These are phyloP conservation scores for Candida sphagnicola DNA, from an alignment of 805 yeast species.

Conservation along the genomic window DNA sequence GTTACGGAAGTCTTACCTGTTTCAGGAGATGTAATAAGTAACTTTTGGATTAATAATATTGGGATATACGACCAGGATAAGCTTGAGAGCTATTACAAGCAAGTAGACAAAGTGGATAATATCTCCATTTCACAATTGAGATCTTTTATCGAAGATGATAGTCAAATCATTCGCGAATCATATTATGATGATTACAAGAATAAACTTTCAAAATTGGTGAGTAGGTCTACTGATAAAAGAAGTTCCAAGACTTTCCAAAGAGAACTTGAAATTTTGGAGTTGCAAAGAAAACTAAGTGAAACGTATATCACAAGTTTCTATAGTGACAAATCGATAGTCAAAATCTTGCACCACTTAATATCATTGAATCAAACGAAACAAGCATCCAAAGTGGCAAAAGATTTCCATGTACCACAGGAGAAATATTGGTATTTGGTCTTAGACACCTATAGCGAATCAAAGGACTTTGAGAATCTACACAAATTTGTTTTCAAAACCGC, in stretches of 20 bases:
- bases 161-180: constrained; percentile 10
- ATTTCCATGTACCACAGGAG: constrained; percentile 25
- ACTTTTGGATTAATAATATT: constrained; percentile 32
- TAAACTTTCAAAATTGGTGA: constrained; percentile 17
- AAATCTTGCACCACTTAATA: constrained; percentile 24
- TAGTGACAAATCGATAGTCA: constrained; percentile 20
- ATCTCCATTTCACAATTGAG: constrained; percentile 16
- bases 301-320: constrained; percentile 30
- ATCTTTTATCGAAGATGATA: constrained; percentile 12
- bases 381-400: constrained; percentile 26
- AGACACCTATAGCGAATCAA: constrained; percentile 21
- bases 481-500: constrained; percentile 22
- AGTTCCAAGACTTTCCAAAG: constrained; percentile 18
- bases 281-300: constrained; percentile 28
- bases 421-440: constrained; percentile 34
- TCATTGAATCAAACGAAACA: constrained; percentile 35
- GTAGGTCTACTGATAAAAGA: constrained; percentile 17
- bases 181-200: constrained; percentile 21
- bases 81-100: constrained; percentile 26
- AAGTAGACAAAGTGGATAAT: constrained; percentile 25
- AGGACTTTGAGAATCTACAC: constrained; percentile 32
- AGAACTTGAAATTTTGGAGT: constrained; percentile 29
- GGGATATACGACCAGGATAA: constrained; percentile 19
- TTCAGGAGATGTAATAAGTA: constrained; percentile 35
- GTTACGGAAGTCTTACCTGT: constrained; percentile 22